Percentiles rank a stretch among this genome's conserved stretches.
Conservation (phyloP, 805 yeast genomes). For the Torulaspora indica region DNA sequence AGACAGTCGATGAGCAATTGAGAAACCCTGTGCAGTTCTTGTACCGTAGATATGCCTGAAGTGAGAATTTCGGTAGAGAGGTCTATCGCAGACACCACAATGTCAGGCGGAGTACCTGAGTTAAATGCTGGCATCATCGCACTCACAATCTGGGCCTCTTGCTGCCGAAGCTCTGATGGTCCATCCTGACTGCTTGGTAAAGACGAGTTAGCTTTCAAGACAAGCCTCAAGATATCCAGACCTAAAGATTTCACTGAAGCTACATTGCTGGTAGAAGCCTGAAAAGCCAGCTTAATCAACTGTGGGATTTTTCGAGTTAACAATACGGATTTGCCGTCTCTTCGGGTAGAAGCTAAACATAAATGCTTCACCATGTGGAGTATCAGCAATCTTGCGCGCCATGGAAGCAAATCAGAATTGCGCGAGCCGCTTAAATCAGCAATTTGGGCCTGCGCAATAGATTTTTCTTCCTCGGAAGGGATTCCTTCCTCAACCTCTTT, state of each 20-base stretch:
- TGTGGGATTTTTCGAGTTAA: conserved; percentile 48
- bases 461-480: conserved; percentile 46
- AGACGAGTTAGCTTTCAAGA: conserved; percentile 56
- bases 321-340: conserved; percentile 4
- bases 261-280: conserved; percentile 72
- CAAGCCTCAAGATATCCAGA: conserved; percentile 56
- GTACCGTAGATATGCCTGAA: conserved; percentile 49
- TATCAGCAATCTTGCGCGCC: conserved; percentile 43
- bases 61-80: conserved; percentile 73
- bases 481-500: conserved; percentile 36
- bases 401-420: conserved; percentile 34
- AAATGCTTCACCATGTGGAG: conserved; percentile 32
- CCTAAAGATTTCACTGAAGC: conserved; percentile 59
- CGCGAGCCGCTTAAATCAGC: conserved; percentile 20
- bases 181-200: conserved; percentile 67
- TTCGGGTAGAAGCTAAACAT: conserved; percentile 9
- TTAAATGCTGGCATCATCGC: conserved; percentile 85
- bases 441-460: conserved; percentile 34
- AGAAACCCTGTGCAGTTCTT: conserved; percentile 51
- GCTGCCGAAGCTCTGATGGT: conserved; percentile 74
- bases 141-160: conserved; percentile 88
- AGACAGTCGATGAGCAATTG: conserved; percentile 62
- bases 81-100: conserved; percentile 71
- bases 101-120: conserved; percentile 62
- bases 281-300: conserved; percentile 69